Evolutionary conservation across 2,329 filamentous ascomycete genomes (phyloP).

Genomic region (Nothomitra cinnamomea): DNA sequence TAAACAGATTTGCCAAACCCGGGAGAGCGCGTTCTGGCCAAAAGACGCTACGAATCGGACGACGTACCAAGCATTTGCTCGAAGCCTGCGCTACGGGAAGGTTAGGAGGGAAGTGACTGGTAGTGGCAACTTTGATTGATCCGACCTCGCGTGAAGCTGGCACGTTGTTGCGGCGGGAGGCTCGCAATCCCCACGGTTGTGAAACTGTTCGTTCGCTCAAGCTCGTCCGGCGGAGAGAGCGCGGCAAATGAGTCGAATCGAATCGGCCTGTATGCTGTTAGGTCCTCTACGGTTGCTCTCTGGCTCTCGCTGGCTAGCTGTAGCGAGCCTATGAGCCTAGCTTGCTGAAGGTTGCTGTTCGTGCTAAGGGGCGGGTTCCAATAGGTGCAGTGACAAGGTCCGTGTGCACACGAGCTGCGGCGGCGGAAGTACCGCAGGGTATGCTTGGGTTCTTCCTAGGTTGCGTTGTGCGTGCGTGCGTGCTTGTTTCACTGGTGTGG

Average conservation of each 20-base stretch:
- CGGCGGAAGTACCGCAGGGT: conserved; percentile 2
- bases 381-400: neutral
- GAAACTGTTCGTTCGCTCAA: neutral
- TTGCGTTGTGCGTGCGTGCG: too few relatives aligned
- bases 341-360: too few relatives aligned
- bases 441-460: neutral
- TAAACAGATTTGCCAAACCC: neutral
- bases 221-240: neutral
- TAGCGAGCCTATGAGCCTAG: conserved; percentile 1
- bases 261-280: neutral
- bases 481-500: too few relatives aligned
- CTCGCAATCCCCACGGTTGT: neutral
- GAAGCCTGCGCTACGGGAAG: too few relatives aligned
- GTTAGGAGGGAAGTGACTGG: neutral
- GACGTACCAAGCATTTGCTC: neutral
- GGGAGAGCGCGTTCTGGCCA: neutral
- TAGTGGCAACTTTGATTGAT: neutral
- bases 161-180: neutral
- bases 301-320: neutral
- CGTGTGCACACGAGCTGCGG: neutral
- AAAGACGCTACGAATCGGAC: conserved; percentile 1
- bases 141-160: conserved; percentile 1
- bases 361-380: neutral
- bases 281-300: neutral
- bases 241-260: conserved; percentile 5